Evolutionary conservation across 192 early-diverging fungal genomes (phyloP).

Genomic region (Paraglomus occultum): DNA sequence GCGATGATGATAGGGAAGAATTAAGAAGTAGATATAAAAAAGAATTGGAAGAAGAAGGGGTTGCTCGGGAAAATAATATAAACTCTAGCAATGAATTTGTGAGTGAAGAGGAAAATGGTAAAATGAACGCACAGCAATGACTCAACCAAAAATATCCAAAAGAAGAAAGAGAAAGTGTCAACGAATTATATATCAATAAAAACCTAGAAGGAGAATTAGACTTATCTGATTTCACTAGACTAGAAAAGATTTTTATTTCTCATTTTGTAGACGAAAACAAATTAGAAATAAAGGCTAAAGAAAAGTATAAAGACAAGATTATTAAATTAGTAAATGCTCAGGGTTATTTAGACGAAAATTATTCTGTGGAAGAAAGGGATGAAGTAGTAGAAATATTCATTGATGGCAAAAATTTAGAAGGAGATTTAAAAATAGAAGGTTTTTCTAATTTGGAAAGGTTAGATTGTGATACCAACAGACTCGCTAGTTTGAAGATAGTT

Average conservation of each 20-base stretch:
- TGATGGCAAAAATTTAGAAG: no score
- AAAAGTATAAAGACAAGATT: not conserved
- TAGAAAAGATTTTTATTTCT: constrained; percentile 3
- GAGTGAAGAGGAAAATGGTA: constrained; percentile 13
- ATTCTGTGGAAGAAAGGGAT: no score
- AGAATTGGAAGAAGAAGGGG: no score
- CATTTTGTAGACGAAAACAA: not conserved
- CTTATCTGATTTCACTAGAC: not conserved
- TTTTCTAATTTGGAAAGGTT: no score
- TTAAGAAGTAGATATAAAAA: no score
- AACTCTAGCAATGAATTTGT: no score
- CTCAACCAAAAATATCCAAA: not conserved
- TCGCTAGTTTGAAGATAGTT: not conserved
- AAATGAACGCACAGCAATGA: not conserved
- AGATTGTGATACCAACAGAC: not conserved
- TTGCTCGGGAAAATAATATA: no score
- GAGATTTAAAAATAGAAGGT: no score
- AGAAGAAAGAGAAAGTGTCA: not conserved
- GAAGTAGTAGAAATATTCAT: no score
- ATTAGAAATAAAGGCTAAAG: not conserved
- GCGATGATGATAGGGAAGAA: no score
- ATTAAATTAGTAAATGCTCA: no score
- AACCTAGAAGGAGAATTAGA: not conserved
- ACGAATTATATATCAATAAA: not conserved
- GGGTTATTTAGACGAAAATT: no score